Evolutionary conservation across 495 filamentous ascomycete genomes (phyloP).

Genomic region (Daldinia loculata): DNA sequence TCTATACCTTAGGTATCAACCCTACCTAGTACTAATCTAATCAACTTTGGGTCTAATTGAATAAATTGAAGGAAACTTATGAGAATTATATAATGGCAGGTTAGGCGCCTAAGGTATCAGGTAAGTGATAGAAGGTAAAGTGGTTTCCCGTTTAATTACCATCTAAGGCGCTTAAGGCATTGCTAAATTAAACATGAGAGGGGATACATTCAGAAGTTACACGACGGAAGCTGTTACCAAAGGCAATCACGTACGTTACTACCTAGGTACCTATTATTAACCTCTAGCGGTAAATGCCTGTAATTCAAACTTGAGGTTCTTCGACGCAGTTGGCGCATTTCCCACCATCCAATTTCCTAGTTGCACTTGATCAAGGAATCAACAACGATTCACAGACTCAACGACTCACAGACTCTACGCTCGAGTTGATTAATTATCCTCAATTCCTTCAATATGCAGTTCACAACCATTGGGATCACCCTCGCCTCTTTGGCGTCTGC

Average conservation of each 20-base stretch:
- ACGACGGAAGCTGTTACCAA: too few relatives aligned
- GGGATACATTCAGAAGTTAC: too few relatives aligned
- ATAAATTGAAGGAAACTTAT: too few relatives aligned
- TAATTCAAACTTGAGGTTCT: background rate
- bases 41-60: too few relatives aligned
- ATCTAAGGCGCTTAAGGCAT: too few relatives aligned
- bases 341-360: background rate
- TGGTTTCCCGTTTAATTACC: too few relatives aligned
- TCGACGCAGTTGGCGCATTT: background rate
- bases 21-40: too few relatives aligned
- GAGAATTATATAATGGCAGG: too few relatives aligned
- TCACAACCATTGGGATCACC: background rate
- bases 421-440: background rate
- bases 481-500: background rate
- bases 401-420: background rate
- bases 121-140: too few relatives aligned
- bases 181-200: too few relatives aligned
- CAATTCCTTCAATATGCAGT: constrained; percentile 13
- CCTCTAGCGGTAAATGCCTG: background rate
- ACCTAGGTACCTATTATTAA: background rate
- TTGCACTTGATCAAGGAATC: background rate
- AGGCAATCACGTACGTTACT: background rate
- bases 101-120: too few relatives aligned
- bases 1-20: too few relatives aligned
- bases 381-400: background rate